Evolutionary conservation across 2,329 filamentous ascomycete species (phyloP).

Genomic region (Aspergillus sp.): DNA sequence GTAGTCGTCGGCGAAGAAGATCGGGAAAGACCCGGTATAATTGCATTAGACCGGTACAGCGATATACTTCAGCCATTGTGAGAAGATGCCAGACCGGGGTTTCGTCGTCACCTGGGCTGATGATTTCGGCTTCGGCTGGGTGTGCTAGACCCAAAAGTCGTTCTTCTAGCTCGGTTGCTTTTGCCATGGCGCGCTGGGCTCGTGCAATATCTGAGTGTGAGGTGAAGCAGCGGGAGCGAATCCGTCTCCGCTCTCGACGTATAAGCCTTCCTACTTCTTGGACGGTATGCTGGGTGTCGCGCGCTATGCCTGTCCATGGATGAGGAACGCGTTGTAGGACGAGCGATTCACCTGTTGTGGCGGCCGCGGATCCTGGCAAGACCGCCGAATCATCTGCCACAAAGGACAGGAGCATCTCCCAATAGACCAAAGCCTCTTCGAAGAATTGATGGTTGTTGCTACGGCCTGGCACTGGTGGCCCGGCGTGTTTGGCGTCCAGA

Average conservation of each 20-base stretch:
- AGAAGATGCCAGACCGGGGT: slow-evolving; percentile 57
- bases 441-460: slow-evolving; percentile 55
- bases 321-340: slow-evolving; percentile 40
- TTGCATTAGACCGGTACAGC: slow-evolving; percentile 55
- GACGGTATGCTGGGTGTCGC: slow-evolving; percentile 39
- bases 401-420: slow-evolving; percentile 61
- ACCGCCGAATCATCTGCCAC: slow-evolving; percentile 46
- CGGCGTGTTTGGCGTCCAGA: slow-evolving; percentile 45
- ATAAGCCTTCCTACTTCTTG: slow-evolving; percentile 50
- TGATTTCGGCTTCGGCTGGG: slow-evolving; percentile 50
- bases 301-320: slow-evolving; percentile 43
- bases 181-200: slow-evolving; percentile 38
- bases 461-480: slow-evolving; percentile 16
- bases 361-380: slow-evolving; percentile 23
- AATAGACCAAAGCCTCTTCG: slow-evolving; percentile 58
- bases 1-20: slow-evolving; percentile 48
- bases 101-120: slow-evolving; percentile 54
- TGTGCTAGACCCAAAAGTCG: slow-evolving; percentile 50
- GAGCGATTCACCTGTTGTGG: slow-evolving; percentile 28
- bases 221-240: slow-evolving; percentile 39
- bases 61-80: slow-evolving; percentile 55
- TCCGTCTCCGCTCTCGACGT: slow-evolving; percentile 38
- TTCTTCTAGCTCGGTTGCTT: slow-evolving; percentile 48
- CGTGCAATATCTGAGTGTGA: slow-evolving; percentile 37
- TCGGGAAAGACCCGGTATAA: slow-evolving; percentile 58